Percentiles rank a stretch among this genome's conserved stretches.
These are phyloP conservation scores for Xylariaceae sp. DNA, from an alignment of 2,329 filamentous ascomycete genomes.

Conservation along the genomic window DNA sequence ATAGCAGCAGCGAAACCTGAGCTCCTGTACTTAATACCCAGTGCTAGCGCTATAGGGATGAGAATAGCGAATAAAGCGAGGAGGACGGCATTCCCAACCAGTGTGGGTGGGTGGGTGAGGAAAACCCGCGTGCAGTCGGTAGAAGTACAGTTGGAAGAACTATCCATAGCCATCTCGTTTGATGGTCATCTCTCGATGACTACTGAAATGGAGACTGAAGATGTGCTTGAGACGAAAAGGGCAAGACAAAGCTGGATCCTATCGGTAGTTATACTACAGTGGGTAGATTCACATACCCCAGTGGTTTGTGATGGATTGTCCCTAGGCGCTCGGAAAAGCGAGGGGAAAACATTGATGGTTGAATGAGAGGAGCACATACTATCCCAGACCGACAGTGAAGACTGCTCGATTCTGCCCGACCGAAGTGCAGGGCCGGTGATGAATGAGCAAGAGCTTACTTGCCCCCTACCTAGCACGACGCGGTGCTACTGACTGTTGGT, in stretches of 20 bases:
- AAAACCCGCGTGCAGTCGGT: constrained; percentile 39
- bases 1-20: constrained; percentile 50
- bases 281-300: constrained; percentile 5
- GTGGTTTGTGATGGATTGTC: constrained; percentile 13
- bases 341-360: neutral
- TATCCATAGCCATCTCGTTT: constrained; percentile 37
- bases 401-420: constrained; percentile 7
- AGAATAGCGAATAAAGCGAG: constrained; percentile 50
- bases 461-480: constrained; percentile 9
- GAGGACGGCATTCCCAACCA: constrained; percentile 51
- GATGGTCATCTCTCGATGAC: constrained; percentile 23
- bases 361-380: constrained; percentile 15
- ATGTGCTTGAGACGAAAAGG: constrained; percentile 1
- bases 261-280: constrained; percentile 21
- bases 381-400: constrained; percentile 1
- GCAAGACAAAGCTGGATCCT: neutral
- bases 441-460: constrained; percentile 5
- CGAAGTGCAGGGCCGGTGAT: neutral
- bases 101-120: constrained; percentile 45
- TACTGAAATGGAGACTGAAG: constrained; percentile 7
- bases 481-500: constrained; percentile 15
- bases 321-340: constrained; percentile 17
- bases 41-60: constrained; percentile 46
- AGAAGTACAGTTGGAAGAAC: constrained; percentile 29
- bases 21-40: constrained; percentile 50